phyloP scores from a whole-genome alignment of 208 protist genomes.

The Strigomonas culicis region DNA sequence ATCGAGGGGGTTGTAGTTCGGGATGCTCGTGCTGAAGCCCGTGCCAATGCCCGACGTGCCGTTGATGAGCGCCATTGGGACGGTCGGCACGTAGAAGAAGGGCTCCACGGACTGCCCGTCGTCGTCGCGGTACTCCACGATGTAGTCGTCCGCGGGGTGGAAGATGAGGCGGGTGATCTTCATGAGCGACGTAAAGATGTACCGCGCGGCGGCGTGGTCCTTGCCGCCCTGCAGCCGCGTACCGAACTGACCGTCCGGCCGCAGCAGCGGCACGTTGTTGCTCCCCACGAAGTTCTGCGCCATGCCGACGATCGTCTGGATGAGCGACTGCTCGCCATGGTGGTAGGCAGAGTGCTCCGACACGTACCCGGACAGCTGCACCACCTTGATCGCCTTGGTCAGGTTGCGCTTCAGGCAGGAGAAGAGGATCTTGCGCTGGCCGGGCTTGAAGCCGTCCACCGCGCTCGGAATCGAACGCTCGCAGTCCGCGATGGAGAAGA shows the following conservation, averaged over 20 bases:
- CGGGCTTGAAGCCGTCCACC: slow-evolving; percentile 99
- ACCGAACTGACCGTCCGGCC: slow-evolving; percentile 99
- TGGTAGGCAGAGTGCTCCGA: slow-evolving; percentile 99
- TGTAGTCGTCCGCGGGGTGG: slow-evolving; percentile 95
- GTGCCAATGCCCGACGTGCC: slow-evolving; percentile 99
- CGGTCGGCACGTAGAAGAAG: slow-evolving; percentile 98
- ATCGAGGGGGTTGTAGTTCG: slow-evolving; percentile 98
- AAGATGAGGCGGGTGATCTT: slow-evolving; percentile 95
- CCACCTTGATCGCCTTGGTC: slow-evolving; percentile 98
- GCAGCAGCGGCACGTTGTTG: slow-evolving; percentile 99
- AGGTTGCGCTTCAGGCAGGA: slow-evolving; percentile 99
- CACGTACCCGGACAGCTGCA: slow-evolving; percentile 99
- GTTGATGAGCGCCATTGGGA: slow-evolving; percentile 99
- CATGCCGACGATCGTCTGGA: slow-evolving; percentile 98
- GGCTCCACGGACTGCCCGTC: slow-evolving; percentile 99
- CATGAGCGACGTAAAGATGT: slow-evolving; percentile 99
- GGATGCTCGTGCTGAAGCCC: slow-evolving; percentile 98
- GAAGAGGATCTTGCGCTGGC: slow-evolving; percentile 99
- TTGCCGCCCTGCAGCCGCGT: slow-evolving; percentile 97
- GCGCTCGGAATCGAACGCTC: slow-evolving; percentile 92
- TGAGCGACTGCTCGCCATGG: slow-evolving; percentile 98
- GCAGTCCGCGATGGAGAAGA: slow-evolving; percentile 98
- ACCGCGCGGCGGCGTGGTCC: slow-evolving; percentile 97
- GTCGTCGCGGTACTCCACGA: slow-evolving; percentile 98
- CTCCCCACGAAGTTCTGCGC: slow-evolving; percentile 98